Evolutionary conservation across 148 eudicot species (phyloP).

Genomic region (Persicaria tinctoria): DNA sequence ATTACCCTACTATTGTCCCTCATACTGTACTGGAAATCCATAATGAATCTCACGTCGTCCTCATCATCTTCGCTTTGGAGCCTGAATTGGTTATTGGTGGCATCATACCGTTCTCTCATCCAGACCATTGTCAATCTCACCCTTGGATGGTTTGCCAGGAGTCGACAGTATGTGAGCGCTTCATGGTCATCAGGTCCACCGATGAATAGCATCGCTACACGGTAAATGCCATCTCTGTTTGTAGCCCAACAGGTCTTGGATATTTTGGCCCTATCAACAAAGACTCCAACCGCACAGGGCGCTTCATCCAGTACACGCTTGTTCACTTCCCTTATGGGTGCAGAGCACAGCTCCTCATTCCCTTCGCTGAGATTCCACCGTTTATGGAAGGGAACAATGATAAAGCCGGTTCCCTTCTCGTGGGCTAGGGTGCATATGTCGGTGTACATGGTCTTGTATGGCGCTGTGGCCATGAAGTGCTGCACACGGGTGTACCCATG

Average conservation of each 20-base stretch:
- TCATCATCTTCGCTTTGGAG: constrained; percentile 11
- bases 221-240: background rate
- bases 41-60: constrained; percentile 14
- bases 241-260: background rate
- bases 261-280: constrained; percentile 18
- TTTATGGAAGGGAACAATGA: constrained; percentile 34
- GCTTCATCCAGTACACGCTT: constrained; percentile 23
- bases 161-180: constrained; percentile 23
- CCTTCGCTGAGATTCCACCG: constrained; percentile 18
- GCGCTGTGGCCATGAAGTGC: constrained; percentile 8
- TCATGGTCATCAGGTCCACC: constrained; percentile 36
- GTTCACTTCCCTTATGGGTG: constrained; percentile 21
- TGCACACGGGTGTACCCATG: constrained; percentile 11
- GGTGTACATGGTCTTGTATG: constrained; percentile 23
- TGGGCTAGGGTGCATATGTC: constrained; percentile 35
- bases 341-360: constrained; percentile 1
- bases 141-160: constrained; percentile 23
- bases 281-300: constrained; percentile 33
- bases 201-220: constrained; percentile 23
- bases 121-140: constrained; percentile 22
- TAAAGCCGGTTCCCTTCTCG: constrained; percentile 21
- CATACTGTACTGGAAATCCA: constrained; percentile 18
- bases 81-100: background rate
- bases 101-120: constrained; percentile 15
- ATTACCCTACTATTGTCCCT: constrained; percentile 16